Evolutionary conservation across 2,329 filamentous ascomycete species (phyloP).

Genomic region (Cordyceps cateniannulata): DNA sequence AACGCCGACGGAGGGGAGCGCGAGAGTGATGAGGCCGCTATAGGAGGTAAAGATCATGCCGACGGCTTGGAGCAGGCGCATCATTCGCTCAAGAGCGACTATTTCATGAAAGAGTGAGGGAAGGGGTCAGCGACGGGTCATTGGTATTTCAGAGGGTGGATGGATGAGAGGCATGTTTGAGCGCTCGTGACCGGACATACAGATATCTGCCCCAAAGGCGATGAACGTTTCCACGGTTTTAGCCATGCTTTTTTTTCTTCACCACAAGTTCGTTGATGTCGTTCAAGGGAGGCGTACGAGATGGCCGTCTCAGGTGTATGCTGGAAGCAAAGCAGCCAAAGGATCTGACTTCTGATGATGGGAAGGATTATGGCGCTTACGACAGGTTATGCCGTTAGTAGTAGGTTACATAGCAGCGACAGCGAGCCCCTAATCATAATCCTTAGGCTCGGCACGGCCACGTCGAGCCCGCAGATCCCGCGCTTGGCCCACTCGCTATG

Average conservation of each 20-base stretch:
- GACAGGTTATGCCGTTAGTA: too few species aligned
- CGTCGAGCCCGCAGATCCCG: not conserved
- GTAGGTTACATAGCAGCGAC: too few species aligned
- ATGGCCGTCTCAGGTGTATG: not conserved
- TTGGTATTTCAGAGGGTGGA: not conserved
- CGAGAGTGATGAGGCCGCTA: constrained; percentile 31
- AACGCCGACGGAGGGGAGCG: constrained; percentile 20
- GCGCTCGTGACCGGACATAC: constrained; percentile 25
- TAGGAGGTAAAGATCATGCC: constrained; percentile 42
- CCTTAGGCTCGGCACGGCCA: not conserved
- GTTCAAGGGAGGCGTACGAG: not conserved
- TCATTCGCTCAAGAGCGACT: constrained; percentile 56
- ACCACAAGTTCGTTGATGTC: not conserved
- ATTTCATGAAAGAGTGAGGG: not conserved
- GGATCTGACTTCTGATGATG: not conserved
- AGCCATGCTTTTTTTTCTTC: constrained; percentile 16
- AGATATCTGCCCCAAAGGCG: constrained; percentile 40
- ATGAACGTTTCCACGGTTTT: constrained; percentile 29
- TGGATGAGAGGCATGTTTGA: not conserved
- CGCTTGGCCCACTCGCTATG: not conserved
- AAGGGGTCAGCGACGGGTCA: not conserved
- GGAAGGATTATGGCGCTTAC: not conserved
- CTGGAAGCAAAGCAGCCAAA: not conserved
- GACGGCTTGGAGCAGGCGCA: constrained; percentile 51
- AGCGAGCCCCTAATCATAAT: not conserved